Evolutionary conservation across 257 asterid genomes (phyloP), one percentile per base, ranked within the genome.

Genomic region (Mentha longifolia): DNA sequence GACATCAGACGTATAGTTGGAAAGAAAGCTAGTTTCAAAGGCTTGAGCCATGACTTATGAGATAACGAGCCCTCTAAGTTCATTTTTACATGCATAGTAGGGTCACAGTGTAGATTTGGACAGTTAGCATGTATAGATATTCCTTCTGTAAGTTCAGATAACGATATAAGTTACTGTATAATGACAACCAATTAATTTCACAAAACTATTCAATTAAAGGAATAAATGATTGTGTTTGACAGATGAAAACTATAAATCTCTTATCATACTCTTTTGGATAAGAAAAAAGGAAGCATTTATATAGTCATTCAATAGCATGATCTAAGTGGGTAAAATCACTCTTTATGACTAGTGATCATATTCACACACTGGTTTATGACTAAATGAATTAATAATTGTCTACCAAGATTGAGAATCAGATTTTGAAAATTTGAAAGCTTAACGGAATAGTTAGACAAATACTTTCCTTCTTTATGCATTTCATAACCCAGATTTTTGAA

Each of bases 281-380:
- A 14, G 59, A 64, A 61, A 56, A 43, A 5, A 12, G 37, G 37
- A 45, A 45, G 6, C 37, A 31, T 30, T 39, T 50, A 54, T 6
- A 20, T 19, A 61, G 42, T 28, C 28, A 19, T 42, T 58, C 61
- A 20, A 47, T 59, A 71, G 61, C 22, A 61, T 35, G 35, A 72
- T 14, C 37, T 14, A 13, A 35, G 63, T 17, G 30, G 14, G 54
- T 49, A 50, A 35, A 50, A 25, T 47, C 41, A 20, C 19, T 55
- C 54, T 61, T 7, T 59, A 31, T 59, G 75, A 46, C 47, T 28
- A 57, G 58, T 13, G 20, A 58, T 28, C 52, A 43, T 43, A 45
- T 50, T 25, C 28, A 25, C 28, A 25, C 28, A 25, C 28, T 25
- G 28, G 28, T 25, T 25, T 1, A 25, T 25, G 28, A 58, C 22